A percentile compares a stretch with the other conserved stretches of the same genome.
These are phyloP conservation scores for Coffea humblotiana DNA, from an alignment of 305 asterid species.

Conservation along the genomic window DNA sequence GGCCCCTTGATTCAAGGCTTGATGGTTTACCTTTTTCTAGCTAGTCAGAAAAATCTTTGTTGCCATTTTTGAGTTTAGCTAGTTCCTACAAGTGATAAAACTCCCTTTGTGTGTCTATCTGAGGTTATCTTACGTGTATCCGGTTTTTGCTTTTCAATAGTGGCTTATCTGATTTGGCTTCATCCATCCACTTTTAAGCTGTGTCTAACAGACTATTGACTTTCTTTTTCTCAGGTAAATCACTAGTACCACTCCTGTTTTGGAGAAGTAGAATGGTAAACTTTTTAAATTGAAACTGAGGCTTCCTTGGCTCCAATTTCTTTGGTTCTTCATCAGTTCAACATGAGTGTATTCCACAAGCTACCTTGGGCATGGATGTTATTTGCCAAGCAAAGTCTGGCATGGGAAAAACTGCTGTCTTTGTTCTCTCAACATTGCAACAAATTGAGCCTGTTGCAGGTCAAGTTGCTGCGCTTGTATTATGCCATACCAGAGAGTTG, in stretches of 20 bases:
- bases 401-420: slow-evolving; percentile 94
- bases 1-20: neutral
- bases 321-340: slow-evolving; percentile 91
- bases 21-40: neutral
- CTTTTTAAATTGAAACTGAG: slow-evolving; percentile 73
- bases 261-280: slow-evolving; percentile 78
- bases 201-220: slow-evolving; percentile 6
- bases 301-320: slow-evolving; percentile 70
- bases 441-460: slow-evolving; percentile 82
- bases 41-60: neutral
- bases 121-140: slow-evolving; percentile 3
- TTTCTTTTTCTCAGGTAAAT: slow-evolving; percentile 65
- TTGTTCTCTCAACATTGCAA: slow-evolving; percentile 79
- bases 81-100: neutral
- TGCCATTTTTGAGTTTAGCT: neutral
- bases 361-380: slow-evolving; percentile 93
- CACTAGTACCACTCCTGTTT: slow-evolving; percentile 57
- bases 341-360: slow-evolving; percentile 98
- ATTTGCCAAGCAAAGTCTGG: slow-evolving; percentile 97
- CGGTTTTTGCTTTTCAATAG: neutral
- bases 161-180: too few relatives aligned
- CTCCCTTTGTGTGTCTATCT: neutral
- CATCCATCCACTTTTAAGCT: neutral
- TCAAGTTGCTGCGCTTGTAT: slow-evolving; percentile 82
- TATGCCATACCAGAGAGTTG: slow-evolving; percentile 88